A percentile compares a stretch with the other conserved stretches of the same genome.
phyloP scores from a whole-genome alignment of 2,329 filamentous ascomycete genomes.

The Monosporascus cannonballus region DNA sequence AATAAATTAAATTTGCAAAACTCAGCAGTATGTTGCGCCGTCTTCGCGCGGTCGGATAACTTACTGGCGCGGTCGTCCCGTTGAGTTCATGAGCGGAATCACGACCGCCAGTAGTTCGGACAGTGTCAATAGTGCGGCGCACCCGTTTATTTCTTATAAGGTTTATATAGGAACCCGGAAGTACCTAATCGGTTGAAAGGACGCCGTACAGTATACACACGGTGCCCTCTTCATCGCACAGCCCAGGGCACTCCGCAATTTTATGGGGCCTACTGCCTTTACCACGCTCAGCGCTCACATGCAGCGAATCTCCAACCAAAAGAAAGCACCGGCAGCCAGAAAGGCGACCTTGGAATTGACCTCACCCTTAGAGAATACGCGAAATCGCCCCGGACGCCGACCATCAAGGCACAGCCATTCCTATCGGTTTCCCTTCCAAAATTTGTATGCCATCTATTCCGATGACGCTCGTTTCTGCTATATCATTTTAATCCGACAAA shows the following conservation, averaged over 20 bases:
- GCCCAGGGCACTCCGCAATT: too few relatives aligned
- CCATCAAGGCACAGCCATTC: slow-evolving; percentile 45
- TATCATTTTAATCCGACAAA: slow-evolving; percentile 42
- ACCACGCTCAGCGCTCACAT: not conserved
- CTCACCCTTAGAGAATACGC: slow-evolving; percentile 49
- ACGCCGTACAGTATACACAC: not conserved
- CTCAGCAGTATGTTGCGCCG: too few relatives aligned
- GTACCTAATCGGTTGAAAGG: too few relatives aligned
- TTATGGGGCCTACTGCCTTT: too few relatives aligned
- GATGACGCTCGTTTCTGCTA: slow-evolving; percentile 44
- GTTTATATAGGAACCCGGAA: not conserved
- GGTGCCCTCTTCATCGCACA: not conserved
- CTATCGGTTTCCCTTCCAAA: slow-evolving; percentile 36
- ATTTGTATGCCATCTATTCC: slow-evolving; percentile 40
- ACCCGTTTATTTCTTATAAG: not conserved
- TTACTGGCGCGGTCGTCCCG: too few relatives aligned
- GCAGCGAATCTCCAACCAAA: not conserved
- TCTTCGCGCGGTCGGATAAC: too few relatives aligned
- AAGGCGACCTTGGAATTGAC: slow-evolving; percentile 28
- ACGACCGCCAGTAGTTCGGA: not conserved
- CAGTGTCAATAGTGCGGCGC: not conserved
- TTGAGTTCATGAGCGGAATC: not conserved
- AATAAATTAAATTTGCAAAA: too few relatives aligned
- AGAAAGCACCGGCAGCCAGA: not conserved
- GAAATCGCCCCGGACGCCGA: slow-evolving; percentile 41